Evolutionary conservation across 352 stramenopile genomes (phyloP).

Genomic region (Halophytophthora polymorphica): DNA sequence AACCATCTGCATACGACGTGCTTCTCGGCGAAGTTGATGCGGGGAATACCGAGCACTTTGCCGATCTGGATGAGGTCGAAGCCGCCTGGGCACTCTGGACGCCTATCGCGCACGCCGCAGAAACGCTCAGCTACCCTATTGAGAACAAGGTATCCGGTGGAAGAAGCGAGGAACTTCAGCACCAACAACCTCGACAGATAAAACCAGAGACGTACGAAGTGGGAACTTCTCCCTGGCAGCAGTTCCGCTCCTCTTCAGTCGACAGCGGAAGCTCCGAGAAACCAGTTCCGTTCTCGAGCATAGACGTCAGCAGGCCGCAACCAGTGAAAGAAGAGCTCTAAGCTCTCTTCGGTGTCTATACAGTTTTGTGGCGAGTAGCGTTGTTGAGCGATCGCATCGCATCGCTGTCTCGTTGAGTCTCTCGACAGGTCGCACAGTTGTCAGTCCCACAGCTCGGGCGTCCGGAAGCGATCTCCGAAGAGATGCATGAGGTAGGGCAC

Average conservation of each 20-base stretch:
- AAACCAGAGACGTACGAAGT: constrained; percentile 6
- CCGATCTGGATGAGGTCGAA: constrained; percentile 55
- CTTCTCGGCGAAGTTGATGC: constrained; percentile 21
- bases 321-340: constrained; percentile 18
- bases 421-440: no score
- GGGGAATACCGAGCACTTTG: constrained; percentile 32
- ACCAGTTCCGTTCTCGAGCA: no score
- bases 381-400: no score
- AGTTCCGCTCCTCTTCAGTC: neutral
- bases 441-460: constrained; percentile 35
- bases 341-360: no score
- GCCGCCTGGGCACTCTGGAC: constrained; percentile 64
- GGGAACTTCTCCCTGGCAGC: constrained; percentile 19
- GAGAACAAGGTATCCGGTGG: neutral
- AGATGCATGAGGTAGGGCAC: constrained; percentile 45
- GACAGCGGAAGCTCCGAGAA: neutral
- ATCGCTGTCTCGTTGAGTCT: no score
- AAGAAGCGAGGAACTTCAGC: constrained; percentile 1
- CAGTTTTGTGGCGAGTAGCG: no score
- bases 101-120: constrained; percentile 41
- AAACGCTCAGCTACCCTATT: no score
- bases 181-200: neutral
- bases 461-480: constrained; percentile 52
- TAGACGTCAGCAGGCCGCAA: no score
- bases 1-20: constrained; percentile 33